Conservation (phyloP, 768 basidiomycete species). For the Epithele typhae region DNA sequence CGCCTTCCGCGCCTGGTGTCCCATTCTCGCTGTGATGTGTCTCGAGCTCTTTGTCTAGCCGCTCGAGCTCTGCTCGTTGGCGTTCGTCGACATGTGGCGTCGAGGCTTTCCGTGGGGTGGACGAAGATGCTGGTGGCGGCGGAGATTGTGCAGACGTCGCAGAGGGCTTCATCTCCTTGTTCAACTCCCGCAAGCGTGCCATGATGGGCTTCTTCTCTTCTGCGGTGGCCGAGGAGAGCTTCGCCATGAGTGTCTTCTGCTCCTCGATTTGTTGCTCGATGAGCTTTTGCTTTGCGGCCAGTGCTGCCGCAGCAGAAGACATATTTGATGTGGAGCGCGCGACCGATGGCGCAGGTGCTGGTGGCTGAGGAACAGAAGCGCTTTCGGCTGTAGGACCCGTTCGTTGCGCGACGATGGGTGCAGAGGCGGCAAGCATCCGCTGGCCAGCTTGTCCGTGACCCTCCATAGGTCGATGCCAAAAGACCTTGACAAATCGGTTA, state of each 20-base stretch:
- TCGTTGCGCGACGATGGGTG: conserved; percentile 68
- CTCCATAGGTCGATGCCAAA: conserved; percentile 93
- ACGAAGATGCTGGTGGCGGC: conserved; percentile 23
- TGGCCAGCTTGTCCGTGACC: conserved; percentile 81
- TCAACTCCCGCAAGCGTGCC: conserved; percentile 67
- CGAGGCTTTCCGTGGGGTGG: conserved; percentile 20
- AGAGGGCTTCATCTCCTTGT: conserved; percentile 67
- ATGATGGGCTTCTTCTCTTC: conserved; percentile 82
- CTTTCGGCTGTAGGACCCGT: no score
- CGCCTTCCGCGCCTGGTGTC: conserved; percentile 29
- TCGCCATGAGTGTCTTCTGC: conserved; percentile 81
- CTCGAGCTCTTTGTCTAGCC: conserved; percentile 83
- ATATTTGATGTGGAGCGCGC: no score
- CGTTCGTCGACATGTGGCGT: conserved; percentile 37
- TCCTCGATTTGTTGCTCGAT: conserved; percentile 82
- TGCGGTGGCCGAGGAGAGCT: conserved; percentile 53
- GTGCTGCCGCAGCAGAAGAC: conserved; percentile 39
- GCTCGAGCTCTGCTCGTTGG: conserved; percentile 56
- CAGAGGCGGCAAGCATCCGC: conserved; percentile 78
- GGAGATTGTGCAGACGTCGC: conserved; percentile 25
- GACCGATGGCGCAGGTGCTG: conserved; percentile 18
- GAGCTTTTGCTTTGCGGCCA: conserved; percentile 71
- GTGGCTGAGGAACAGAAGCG: background rate
- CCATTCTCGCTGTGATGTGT: conserved; percentile 43
- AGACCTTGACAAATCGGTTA: conserved; percentile 92